Evolutionary conservation across 2,329 filamentous ascomycete species (phyloP).

Genomic region (Stachybotrys echinatus): DNA sequence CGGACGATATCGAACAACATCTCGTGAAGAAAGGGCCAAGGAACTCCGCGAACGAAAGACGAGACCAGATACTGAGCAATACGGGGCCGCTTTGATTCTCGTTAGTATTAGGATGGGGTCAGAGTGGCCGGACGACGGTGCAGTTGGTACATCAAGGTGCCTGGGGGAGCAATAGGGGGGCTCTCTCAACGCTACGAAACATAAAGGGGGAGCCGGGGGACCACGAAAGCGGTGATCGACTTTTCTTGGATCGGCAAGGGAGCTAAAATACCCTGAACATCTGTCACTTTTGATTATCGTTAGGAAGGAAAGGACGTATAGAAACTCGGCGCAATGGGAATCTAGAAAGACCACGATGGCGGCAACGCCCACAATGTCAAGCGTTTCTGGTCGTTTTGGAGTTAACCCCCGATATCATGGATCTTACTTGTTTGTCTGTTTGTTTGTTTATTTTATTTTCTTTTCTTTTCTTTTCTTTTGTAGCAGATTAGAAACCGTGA

Average conservation of each 20-base stretch:
- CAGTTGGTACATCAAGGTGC: background rate
- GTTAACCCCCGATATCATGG: too few species aligned
- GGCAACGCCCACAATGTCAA: background rate
- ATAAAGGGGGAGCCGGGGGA: background rate
- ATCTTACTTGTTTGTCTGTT: too few species aligned
- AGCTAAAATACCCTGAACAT: too few species aligned
- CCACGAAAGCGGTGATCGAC: too few species aligned
- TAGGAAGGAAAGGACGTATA: too few species aligned
- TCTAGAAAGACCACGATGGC: background rate
- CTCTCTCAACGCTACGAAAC: background rate
- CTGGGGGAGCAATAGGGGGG: background rate
- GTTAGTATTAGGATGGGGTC: background rate
- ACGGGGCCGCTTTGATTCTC: background rate
- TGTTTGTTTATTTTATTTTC: background rate
- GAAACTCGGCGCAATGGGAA: background rate
- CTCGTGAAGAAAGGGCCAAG: background rate
- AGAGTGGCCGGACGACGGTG: background rate
- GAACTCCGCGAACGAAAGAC: too few species aligned
- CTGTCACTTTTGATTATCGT: too few species aligned
- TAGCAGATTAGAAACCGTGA: too few species aligned
- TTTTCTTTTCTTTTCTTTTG: too few species aligned
- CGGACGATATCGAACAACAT: background rate
- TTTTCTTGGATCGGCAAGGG: too few species aligned
- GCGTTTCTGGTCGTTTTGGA: background rate
- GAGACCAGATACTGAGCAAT: background rate